These are phyloP conservation scores for Eimeria acervulina DNA, from an alignment of 169 alveolate species.

Conservation along the genomic window DNA sequence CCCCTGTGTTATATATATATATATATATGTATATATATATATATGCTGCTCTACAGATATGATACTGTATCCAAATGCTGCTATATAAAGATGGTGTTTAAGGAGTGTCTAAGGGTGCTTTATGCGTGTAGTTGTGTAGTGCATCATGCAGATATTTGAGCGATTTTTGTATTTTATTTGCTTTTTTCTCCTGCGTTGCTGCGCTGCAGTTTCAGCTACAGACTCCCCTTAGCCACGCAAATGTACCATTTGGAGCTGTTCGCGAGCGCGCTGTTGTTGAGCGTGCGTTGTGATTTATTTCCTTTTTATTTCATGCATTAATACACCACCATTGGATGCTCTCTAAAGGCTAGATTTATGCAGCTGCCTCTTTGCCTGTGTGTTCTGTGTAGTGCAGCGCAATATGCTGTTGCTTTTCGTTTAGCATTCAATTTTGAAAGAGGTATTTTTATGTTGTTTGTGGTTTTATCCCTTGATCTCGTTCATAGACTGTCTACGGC, in stretches of 20 bases:
- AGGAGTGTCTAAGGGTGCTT: no score
- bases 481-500: conserved; percentile 39
- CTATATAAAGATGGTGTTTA: no score
- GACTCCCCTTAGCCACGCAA: not conserved
- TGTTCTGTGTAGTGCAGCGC: no score
- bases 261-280: not conserved
- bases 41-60: not conserved
- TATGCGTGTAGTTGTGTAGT: not conserved
- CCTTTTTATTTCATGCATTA: no score
- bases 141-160: not conserved
- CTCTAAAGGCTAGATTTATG: no score
- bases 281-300: conserved; percentile 19
- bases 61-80: not conserved
- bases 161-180: not conserved
- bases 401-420: no score
- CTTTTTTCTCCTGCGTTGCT: not conserved
- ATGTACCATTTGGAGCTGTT: not conserved
- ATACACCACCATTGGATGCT: no score
- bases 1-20: no score
- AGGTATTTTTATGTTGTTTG: no score
- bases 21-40: no score
- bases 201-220: not conserved
- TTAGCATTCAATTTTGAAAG: no score
- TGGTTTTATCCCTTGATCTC: not conserved
- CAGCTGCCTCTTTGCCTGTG: not conserved